Percentiles rank a stretch among this genome's conserved stretches.
phyloP scores from a whole-genome alignment of 257 asterid species.

The Lantana camara region DNA sequence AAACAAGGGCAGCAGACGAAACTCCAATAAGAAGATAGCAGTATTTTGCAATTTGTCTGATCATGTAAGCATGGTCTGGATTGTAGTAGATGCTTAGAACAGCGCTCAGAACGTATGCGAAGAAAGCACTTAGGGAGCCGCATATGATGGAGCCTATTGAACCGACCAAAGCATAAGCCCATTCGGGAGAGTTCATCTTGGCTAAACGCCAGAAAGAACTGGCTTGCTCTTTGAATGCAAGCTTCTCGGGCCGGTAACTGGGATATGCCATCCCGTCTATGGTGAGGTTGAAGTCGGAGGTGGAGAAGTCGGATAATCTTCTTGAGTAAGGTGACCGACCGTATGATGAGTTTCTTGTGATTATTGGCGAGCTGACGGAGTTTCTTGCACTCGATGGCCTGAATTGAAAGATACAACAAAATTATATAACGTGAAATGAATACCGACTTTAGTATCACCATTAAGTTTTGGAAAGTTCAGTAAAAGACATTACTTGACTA shows the following conservation, averaged over 20 bases:
- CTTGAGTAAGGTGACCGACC: slow-evolving; percentile 92
- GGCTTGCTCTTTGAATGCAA: slow-evolving; percentile 86
- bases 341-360: slow-evolving; percentile 82
- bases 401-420: slow-evolving; percentile 9
- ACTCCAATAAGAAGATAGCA: slow-evolving; percentile 87
- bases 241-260: slow-evolving; percentile 71
- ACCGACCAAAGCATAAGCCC: slow-evolving; percentile 81
- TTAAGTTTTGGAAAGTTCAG: too few relatives aligned
- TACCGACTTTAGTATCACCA: too few relatives aligned
- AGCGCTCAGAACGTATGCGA: slow-evolving; percentile 86
- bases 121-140: slow-evolving; percentile 93
- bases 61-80: slow-evolving; percentile 78
- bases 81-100: slow-evolving; percentile 88
- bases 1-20: slow-evolving; percentile 86
- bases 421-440: too few relatives aligned
- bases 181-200: slow-evolving; percentile 92
- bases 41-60: slow-evolving; percentile 67
- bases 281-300: slow-evolving; percentile 85
- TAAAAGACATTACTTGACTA: too few relatives aligned
- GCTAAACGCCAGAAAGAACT: slow-evolving; percentile 85
- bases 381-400: slow-evolving; percentile 97
- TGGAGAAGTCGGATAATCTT: slow-evolving; percentile 84
- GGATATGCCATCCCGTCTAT: slow-evolving; percentile 69
- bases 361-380: slow-evolving; percentile 89
- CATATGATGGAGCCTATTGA: slow-evolving; percentile 84